Percentiles rank a stretch among this genome's conserved stretches.
Conservation (phyloP, 805 yeast species). For the Debaryomyces castellii region DNA sequence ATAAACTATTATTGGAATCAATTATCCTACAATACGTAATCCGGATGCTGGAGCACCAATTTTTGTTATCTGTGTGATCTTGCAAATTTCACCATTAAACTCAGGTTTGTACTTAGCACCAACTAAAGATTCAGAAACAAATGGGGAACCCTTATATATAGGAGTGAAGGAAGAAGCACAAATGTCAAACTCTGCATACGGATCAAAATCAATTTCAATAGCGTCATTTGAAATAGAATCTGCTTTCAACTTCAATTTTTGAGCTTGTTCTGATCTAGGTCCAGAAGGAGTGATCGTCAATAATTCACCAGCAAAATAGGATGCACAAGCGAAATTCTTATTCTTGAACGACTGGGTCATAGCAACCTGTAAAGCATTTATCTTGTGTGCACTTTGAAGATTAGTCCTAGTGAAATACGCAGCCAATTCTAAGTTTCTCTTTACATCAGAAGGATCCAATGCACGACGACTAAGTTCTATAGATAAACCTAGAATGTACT, state of each 20-base stretch:
- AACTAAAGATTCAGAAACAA: conserved; percentile 76
- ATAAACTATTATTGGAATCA: not conserved
- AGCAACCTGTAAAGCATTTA: conserved; percentile 90
- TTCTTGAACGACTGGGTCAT: conserved; percentile 88
- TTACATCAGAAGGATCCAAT: conserved; percentile 65
- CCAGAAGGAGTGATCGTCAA: conserved; percentile 70
- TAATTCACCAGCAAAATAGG: conserved; percentile 85
- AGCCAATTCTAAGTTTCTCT: conserved; percentile 90
- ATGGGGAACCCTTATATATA: conserved; percentile 73
- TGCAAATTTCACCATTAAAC: conserved; percentile 77
- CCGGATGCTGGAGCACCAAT: conserved; percentile 95
- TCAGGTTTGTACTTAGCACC: conserved; percentile 82
- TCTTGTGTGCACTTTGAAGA: conserved; percentile 78
- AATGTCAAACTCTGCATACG: conserved; percentile 84
- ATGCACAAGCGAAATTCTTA: conserved; percentile 85
- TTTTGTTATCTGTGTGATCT: conserved; percentile 69
- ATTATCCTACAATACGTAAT: conserved; percentile 50
- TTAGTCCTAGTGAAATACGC: conserved; percentile 90
- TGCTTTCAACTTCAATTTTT: conserved; percentile 74
- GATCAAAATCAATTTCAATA: conserved; percentile 88
- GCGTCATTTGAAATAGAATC: conserved; percentile 84
- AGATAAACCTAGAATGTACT: conserved; percentile 88
- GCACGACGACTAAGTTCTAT: conserved; percentile 88
- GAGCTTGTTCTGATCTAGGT: conserved; percentile 85
- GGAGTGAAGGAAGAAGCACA: conserved; percentile 89